Evolutionary conservation across 1,284 basidiomycete species (phyloP).

Genomic region (Salmacisia buchloeana): DNA sequence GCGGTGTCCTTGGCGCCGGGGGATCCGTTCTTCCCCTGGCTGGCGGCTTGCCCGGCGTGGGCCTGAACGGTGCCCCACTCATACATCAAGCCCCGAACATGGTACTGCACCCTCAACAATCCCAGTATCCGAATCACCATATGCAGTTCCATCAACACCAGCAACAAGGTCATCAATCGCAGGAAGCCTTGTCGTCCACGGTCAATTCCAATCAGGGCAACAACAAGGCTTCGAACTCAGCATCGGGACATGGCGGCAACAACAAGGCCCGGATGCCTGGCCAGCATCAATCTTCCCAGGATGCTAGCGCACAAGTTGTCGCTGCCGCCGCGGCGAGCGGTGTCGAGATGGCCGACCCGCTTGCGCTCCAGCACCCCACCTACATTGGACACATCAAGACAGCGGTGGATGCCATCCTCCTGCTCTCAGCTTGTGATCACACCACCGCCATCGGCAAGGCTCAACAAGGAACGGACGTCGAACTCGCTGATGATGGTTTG

Average conservation of each 20-base stretch:
- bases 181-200: too few relatives aligned
- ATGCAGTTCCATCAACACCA: too few relatives aligned
- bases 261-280: not conserved
- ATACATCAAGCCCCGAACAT: not conserved
- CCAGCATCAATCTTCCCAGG: not conserved
- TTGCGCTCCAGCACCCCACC: slow-evolving; percentile 31
- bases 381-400: slow-evolving; percentile 47
- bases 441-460: slow-evolving; percentile 16
- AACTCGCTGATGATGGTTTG: slow-evolving; percentile 7
- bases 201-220: too few relatives aligned
- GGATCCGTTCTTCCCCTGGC: not conserved
- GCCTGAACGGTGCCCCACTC: not conserved
- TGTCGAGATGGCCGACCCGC: not conserved
- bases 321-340: not conserved
- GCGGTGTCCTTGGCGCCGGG: not conserved
- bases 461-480: not conserved
- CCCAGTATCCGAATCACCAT: not conserved
- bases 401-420: slow-evolving; percentile 44
- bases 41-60: not conserved
- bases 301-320: not conserved
- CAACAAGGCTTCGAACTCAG: too few relatives aligned
- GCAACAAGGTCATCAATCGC: too few relatives aligned
- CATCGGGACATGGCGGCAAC: too few relatives aligned
- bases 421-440: slow-evolving; percentile 46
- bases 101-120: not conserved